Percentiles rank a stretch among this genome's conserved stretches.
These are phyloP conservation scores for Backusella liffmaniae DNA, from an alignment of 192 early-diverging fungal species.

Conservation along the genomic window DNA sequence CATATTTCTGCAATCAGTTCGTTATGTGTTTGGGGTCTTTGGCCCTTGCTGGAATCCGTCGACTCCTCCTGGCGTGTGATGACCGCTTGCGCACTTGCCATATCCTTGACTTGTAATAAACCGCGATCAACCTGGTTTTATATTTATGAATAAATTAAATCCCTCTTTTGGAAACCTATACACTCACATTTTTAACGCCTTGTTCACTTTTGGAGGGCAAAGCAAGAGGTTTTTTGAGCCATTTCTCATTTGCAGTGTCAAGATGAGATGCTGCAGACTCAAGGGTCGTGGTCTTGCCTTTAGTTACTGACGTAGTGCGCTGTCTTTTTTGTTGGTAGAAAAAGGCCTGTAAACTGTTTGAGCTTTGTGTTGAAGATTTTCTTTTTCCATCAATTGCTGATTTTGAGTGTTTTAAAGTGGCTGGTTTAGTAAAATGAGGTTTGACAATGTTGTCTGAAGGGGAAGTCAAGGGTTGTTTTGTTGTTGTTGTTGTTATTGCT, in stretches of 20 bases:
- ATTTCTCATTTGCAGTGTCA: slow-evolving; percentile 15
- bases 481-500: not conserved
- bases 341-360: not conserved
- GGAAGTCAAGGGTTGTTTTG: not conserved
- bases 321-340: not conserved
- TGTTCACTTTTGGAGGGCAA: not conserved
- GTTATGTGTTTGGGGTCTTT: not conserved
- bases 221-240: slow-evolving; percentile 1
- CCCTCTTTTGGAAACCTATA: not conserved
- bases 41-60: not conserved
- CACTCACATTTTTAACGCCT: not conserved
- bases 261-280: slow-evolving; percentile 10
- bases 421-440: not conserved
- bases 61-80: not conserved
- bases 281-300: not conserved
- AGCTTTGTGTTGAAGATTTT: not conserved
- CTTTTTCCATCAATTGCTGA: not conserved
- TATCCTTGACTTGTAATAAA: not conserved
- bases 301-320: not conserved
- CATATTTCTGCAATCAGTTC: not conserved
- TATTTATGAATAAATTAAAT: not conserved
- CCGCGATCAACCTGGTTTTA: not conserved
- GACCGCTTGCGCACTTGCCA: not conserved
- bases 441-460: not conserved
- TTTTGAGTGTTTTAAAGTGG: not conserved